phyloP scores from a whole-genome alignment of 2,329 filamentous ascomycete species.

The Exophiala calicioides region DNA sequence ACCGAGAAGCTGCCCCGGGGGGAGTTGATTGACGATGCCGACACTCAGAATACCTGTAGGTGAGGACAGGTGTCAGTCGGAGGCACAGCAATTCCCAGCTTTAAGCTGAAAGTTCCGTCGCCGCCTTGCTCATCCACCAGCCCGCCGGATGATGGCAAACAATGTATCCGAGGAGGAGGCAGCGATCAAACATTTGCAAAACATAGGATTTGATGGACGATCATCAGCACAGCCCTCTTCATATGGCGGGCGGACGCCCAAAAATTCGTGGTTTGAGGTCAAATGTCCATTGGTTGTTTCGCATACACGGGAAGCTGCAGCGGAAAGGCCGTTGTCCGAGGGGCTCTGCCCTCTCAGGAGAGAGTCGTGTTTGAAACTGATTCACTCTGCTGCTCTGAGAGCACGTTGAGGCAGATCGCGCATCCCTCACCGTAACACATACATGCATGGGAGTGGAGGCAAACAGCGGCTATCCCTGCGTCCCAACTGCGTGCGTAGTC shows the following conservation, averaged over 20 bases:
- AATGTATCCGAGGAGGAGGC: slow-evolving; percentile 11
- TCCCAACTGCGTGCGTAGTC: not conserved
- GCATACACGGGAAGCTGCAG: slow-evolving; percentile 15
- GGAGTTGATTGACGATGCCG: no score
- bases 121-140: not conserved
- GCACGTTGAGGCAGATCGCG: slow-evolving; percentile 1
- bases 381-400: slow-evolving; percentile 4
- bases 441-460: not conserved
- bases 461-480: not conserved
- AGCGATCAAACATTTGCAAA: slow-evolving; percentile 25
- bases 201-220: slow-evolving; percentile 9
- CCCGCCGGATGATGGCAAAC: slow-evolving; percentile 14
- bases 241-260: slow-evolving; percentile 3
- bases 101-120: no score
- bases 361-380: slow-evolving; percentile 21
- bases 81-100: not conserved
- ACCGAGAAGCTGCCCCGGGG: not conserved
- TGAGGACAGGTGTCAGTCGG: not conserved
- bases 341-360: slow-evolving; percentile 7
- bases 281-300: slow-evolving; percentile 15
- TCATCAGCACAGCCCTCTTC: not conserved
- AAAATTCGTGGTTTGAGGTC: not conserved
- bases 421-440: slow-evolving; percentile 10
- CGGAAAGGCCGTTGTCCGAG: slow-evolving; percentile 19
- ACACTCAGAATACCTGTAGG: not conserved